Evolutionary conservation across 1,284 basidiomycete genomes (phyloP), one percentile per base, ranked within the genome.

Genomic region (Moniliophthora roreri): DNA sequence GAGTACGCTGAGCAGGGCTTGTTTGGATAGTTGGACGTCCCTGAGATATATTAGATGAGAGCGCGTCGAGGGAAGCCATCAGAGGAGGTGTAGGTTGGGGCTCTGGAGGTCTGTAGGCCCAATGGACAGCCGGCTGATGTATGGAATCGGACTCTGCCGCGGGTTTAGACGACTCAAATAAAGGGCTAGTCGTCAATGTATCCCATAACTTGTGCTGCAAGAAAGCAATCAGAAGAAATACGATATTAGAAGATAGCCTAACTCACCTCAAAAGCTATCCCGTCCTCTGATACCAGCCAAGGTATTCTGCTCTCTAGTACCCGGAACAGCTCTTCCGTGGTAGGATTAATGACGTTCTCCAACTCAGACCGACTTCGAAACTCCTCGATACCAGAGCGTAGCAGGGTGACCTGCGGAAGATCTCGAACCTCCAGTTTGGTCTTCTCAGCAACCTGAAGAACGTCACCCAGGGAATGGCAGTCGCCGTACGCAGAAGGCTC

Each of bases 361-460:
- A 13, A 28, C 24, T 71, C 68, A 8, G 55, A 42, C 10, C 48
- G 51, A 56, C 65, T 71, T 34, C 62, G 60, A 23, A 83, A 71
- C 39, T 84, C 82, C 28, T 72, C 68, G 34, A 89, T 69, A 2
- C 76, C 80, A 59, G 84, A 87, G 15, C 88, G 78, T 41, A 90
- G 70, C 9, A 89, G 65, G 0, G 82, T 81, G 8, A 80, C 59
- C 15, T 73, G 68, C 4, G 82, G 77, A 9, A 86, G 64, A 4
- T 70, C 66, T 11, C 67, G 60, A 44, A 70, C 62, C 7, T 69
- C 66, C 1, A 69, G 66, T 28, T 63, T 57, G 28, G 69, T 61
- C 23, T 63, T 61, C 20, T 66, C 66, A 32, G 62, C 57, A 54
- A 50, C 60, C 58, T 56, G 69, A 51, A 69, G 66, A 26, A 86